Evolutionary conservation across 2,329 filamentous ascomycete species (phyloP).

Genomic region (Scolecobasidium constrictum): DNA sequence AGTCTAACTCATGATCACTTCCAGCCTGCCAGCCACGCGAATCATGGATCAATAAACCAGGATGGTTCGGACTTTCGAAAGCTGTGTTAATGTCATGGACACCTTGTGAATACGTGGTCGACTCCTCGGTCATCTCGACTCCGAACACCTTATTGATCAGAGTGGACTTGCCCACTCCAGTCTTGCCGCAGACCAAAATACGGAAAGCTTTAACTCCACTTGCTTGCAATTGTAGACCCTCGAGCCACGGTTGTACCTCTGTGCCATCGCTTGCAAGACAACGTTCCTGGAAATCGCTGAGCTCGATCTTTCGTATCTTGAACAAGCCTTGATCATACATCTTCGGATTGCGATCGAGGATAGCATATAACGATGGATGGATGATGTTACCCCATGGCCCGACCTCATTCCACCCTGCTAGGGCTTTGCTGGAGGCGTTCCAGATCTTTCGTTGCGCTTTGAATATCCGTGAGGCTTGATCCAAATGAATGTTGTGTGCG

Average conservation of each 20-base stretch:
- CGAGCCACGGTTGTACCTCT: background rate
- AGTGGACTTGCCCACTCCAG: background rate
- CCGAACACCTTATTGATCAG: background rate
- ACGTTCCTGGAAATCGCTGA: background rate
- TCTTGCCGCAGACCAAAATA: background rate
- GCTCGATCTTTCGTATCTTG: background rate
- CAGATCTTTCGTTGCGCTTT: background rate
- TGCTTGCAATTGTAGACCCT: background rate
- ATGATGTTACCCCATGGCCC: background rate
- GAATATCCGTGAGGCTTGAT: background rate
- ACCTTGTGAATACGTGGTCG: background rate
- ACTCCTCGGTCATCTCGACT: background rate
- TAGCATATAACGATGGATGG: background rate
- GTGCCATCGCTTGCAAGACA: background rate
- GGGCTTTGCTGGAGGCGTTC: background rate
- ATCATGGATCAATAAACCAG: background rate
- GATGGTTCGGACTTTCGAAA: constrained; percentile 1
- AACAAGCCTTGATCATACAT: background rate
- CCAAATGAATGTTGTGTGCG: background rate
- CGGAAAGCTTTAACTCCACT: background rate
- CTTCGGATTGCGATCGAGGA: background rate
- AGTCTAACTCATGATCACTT: background rate
- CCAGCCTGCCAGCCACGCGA: background rate
- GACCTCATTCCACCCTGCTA: background rate
- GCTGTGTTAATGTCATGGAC: background rate